Conservation (phyloP, 2,329 filamentous ascomycete species). For the Mycosphaerella sp. region DNA sequence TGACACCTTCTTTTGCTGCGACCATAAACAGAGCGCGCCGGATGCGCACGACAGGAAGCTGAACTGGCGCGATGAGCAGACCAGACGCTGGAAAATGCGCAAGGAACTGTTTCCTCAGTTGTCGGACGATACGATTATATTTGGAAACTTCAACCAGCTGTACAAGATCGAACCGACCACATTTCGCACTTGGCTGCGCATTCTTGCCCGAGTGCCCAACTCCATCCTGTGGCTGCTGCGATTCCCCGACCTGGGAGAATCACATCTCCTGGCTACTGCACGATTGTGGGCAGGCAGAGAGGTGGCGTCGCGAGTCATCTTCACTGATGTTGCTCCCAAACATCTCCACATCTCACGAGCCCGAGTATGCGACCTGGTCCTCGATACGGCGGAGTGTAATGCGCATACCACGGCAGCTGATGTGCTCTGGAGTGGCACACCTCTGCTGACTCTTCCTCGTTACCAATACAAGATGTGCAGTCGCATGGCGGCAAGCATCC, state of each 20-base stretch:
- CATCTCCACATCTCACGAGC: slow-evolving; percentile 88
- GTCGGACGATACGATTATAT: slow-evolving; percentile 75
- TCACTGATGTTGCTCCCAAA: slow-evolving; percentile 96
- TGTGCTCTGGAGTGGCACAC: slow-evolving; percentile 92
- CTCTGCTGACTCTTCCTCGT: slow-evolving; percentile 78
- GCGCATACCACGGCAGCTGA: slow-evolving; percentile 97
- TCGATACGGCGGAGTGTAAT: slow-evolving; percentile 97
- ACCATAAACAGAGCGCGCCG: slow-evolving; percentile 83
- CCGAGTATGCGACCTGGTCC: slow-evolving; percentile 84
- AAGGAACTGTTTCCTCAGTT: slow-evolving; percentile 83
- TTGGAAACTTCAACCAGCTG: slow-evolving; percentile 97
- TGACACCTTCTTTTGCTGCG: slow-evolving; percentile 97
- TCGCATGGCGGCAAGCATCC: slow-evolving; percentile 91
- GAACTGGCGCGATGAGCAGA: slow-evolving; percentile 78
- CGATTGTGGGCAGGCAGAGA: slow-evolving; percentile 74
- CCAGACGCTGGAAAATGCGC: slow-evolving; percentile 81
- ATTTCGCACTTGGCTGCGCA: slow-evolving; percentile 91
- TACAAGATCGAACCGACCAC: slow-evolving; percentile 99
- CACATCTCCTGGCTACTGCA: slow-evolving; percentile 74
- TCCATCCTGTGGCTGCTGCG: slow-evolving; percentile 92
- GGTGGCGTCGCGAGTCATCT: slow-evolving; percentile 80
- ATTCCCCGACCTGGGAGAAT: slow-evolving; percentile 89
- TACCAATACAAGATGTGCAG: slow-evolving; percentile 99
- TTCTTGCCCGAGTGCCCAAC: slow-evolving; percentile 76
- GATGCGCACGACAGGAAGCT: slow-evolving; percentile 60